Evolutionary conservation across 2,329 filamentous ascomycete species (phyloP).

Genomic region (Colletotrichum camelliae): DNA sequence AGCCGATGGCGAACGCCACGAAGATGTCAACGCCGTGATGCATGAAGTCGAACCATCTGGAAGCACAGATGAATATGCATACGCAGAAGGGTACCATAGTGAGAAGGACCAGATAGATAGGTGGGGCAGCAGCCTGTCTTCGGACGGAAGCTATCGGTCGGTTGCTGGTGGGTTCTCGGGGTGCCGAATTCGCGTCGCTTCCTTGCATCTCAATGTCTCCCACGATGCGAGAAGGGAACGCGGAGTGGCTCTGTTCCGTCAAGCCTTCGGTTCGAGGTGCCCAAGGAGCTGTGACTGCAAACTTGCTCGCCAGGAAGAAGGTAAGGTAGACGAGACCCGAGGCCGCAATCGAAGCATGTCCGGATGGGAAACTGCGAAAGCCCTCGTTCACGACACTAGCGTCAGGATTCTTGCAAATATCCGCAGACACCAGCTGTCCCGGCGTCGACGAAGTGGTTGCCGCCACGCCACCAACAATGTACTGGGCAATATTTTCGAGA

Average conservation of each 20-base stretch:
- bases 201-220: conserved; percentile 15
- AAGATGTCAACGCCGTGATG: conserved; percentile 84
- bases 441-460: conserved; percentile 45
- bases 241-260: conserved; percentile 31
- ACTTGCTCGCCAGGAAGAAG: conserved; percentile 77
- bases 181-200: not conserved
- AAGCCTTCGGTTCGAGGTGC: conserved; percentile 54
- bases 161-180: conserved; percentile 32
- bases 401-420: conserved; percentile 72
- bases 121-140: conserved; percentile 73
- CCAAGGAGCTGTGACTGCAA: conserved; percentile 54
- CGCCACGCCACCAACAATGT: conserved; percentile 62
- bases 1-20: conserved; percentile 73
- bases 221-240: conserved; percentile 37
- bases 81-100: conserved; percentile 68
- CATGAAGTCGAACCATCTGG: conserved; percentile 78
- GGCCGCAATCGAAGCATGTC: conserved; percentile 62
- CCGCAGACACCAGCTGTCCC: conserved; percentile 68
- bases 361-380: conserved; percentile 67
- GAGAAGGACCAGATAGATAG: conserved; percentile 72
- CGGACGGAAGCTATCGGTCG: conserved; percentile 47
- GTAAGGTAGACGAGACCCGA: conserved; percentile 77
- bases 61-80: conserved; percentile 74
- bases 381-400: conserved; percentile 65
- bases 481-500: conserved; percentile 55